Conservation (phyloP, 257 asterid species). For the Solanum habrochaites region DNA sequence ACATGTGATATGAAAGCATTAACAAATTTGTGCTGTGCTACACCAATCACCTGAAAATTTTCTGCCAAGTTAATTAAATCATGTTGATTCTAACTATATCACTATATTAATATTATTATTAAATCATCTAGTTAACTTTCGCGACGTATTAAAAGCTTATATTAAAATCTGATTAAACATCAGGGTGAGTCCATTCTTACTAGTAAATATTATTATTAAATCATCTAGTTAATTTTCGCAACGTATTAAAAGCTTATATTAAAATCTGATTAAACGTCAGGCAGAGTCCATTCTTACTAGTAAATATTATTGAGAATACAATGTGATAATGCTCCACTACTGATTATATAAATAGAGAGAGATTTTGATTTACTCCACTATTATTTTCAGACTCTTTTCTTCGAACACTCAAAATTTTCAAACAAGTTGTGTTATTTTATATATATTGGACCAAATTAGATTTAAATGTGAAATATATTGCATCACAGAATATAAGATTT, state of each 20-base stretch:
- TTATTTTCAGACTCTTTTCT: not conserved
- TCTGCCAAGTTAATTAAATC: not conserved
- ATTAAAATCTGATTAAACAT: too few relatives aligned
- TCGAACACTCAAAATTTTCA: not conserved
- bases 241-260: rapidly evolving
- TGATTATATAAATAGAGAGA: not conserved
- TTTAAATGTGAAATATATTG: not conserved
- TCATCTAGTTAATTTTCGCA: too few relatives aligned
- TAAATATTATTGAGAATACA: not conserved
- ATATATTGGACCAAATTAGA: not conserved
- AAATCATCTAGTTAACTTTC: too few relatives aligned
- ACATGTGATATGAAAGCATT: not conserved
- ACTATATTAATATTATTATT: not conserved
- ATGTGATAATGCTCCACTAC: not conserved
- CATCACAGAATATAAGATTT: not conserved
- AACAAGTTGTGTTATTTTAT: not conserved
- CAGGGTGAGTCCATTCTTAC: rapidly evolving
- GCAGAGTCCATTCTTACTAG: rapidly evolving
- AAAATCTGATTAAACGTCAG: too few relatives aligned
- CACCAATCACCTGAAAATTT: not conserved
- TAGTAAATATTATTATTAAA: too few relatives aligned
- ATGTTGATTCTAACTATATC: not conserved
- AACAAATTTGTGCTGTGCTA: not conserved
- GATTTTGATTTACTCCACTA: not conserved
- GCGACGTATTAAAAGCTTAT: rapidly evolving